Conservation (phyloP, 1,139 yeast species). For the Candida sp. region DNA sequence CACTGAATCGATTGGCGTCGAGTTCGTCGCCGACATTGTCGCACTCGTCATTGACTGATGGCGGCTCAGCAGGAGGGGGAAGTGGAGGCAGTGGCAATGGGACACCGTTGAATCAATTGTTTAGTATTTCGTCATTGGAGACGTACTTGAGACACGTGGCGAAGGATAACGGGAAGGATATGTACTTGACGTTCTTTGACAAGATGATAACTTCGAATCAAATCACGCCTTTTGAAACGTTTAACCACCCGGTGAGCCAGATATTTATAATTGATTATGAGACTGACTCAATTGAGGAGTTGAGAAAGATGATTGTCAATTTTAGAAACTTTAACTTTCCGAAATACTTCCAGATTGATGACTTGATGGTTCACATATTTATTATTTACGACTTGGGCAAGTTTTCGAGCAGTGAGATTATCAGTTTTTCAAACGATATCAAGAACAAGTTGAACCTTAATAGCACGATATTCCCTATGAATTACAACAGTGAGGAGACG, state of each 20-base stretch:
- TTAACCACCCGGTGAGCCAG: slow-evolving; percentile 88
- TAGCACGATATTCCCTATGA: slow-evolving; percentile 34
- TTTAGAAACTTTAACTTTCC: slow-evolving; percentile 56
- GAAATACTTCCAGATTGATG: slow-evolving; percentile 60
- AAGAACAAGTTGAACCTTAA: slow-evolving; percentile 28
- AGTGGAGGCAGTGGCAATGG: neutral
- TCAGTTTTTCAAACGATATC: slow-evolving; percentile 36
- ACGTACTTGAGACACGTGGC: slow-evolving; percentile 27
- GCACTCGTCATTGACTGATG: slow-evolving; percentile 10
- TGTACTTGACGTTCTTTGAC: slow-evolving; percentile 66
- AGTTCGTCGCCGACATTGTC: slow-evolving; percentile 9
- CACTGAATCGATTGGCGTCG: neutral
- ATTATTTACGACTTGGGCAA: slow-evolving; percentile 36
- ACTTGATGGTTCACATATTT: slow-evolving; percentile 53
- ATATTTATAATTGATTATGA: slow-evolving; percentile 63
- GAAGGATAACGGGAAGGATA: slow-evolving; percentile 18
- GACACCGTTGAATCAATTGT: slow-evolving; percentile 29
- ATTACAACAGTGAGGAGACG: slow-evolving; percentile 6
- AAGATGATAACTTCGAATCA: slow-evolving; percentile 64
- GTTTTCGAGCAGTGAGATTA: slow-evolving; percentile 24
- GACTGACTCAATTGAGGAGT: slow-evolving; percentile 51
- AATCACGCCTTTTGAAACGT: slow-evolving; percentile 83
- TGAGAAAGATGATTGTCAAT: slow-evolving; percentile 41
- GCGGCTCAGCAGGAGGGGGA: neutral
- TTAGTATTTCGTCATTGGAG: slow-evolving; percentile 47